Conservation (phyloP, 257 asterid species). For the Solanum etuberosum region DNA sequence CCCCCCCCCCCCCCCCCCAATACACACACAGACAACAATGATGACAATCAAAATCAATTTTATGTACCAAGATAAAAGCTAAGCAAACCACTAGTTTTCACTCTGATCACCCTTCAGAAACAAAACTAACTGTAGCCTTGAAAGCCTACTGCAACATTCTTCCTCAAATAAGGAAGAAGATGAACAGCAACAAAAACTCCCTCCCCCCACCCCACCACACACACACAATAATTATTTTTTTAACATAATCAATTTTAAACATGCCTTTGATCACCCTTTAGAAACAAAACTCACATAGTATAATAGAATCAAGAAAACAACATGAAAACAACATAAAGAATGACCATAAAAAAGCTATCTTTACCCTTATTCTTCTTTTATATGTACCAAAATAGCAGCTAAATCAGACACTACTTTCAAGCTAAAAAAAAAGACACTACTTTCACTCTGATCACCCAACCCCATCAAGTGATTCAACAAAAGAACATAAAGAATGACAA, state of each 20-base stretch:
- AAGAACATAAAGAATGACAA: not conserved
- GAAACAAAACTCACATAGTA: not conserved
- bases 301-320: not conserved
- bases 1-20: not conserved
- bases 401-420: not conserved
- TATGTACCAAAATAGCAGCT: not conserved
- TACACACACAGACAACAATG: not conserved
- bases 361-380: slow-evolving; percentile 21
- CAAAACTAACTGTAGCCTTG: slow-evolving; percentile 52
- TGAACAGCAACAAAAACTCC: not conserved
- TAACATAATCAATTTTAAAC: not conserved
- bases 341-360: not conserved
- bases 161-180: slow-evolving; percentile 50
- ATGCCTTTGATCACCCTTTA: not conserved
- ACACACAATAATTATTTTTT: not conserved
- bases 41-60: not conserved
- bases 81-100: not conserved
- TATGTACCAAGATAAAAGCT: not conserved
- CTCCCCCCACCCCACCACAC: not conserved
- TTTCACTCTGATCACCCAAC: not conserved
- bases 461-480: not conserved
- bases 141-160: slow-evolving; percentile 60
- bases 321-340: not conserved
- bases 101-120: not conserved
- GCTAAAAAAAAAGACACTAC: not conserved